Conservation (phyloP, 2,329 filamentous ascomycete species). For the Didymella keratinophila region DNA sequence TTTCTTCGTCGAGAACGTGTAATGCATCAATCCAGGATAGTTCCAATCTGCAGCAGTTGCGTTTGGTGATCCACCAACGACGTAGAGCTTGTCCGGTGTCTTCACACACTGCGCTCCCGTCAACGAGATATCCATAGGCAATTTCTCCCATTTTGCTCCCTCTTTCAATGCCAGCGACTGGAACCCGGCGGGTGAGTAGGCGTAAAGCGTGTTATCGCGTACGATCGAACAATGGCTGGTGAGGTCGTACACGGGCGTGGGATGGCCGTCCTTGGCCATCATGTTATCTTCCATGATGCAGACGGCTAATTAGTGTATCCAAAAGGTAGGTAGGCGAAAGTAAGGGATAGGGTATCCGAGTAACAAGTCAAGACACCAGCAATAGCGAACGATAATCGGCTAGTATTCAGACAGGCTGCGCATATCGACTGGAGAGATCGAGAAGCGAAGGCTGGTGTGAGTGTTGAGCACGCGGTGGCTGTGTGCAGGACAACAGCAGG, state of each 20-base stretch:
- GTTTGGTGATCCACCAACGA: conserved; percentile 73
- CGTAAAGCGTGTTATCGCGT: conserved; percentile 82
- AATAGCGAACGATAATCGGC: conserved; percentile 29
- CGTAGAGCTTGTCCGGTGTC: conserved; percentile 73
- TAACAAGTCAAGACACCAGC: conserved; percentile 28
- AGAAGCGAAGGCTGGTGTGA: conserved; percentile 8
- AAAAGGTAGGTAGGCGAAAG: conserved; percentile 22
- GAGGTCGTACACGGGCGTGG: conserved; percentile 73
- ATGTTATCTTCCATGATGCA: conserved; percentile 60
- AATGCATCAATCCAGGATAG: conserved; percentile 80
- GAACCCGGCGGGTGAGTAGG: conserved; percentile 78
- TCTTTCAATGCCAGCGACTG: conserved; percentile 73
- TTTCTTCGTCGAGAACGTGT: conserved; percentile 62
- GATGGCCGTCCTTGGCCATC: conserved; percentile 57
- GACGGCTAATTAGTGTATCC: conserved; percentile 19
- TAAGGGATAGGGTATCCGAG: conserved; percentile 29
- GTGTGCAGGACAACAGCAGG: conserved; percentile 8
- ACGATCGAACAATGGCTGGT: conserved; percentile 83
- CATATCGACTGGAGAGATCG: conserved; percentile 40
- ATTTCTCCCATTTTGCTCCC: conserved; percentile 74
- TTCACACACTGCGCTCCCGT: conserved; percentile 80
- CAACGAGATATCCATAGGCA: conserved; percentile 73
- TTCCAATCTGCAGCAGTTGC: conserved; percentile 50
- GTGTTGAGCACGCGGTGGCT: conserved; percentile 11
- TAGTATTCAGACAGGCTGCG: conserved; percentile 34